Percentiles rank a stretch among this genome's conserved stretches.
Conservation (phyloP, 805 yeast species). For the Groenewaldozyma tartarivorans region DNA sequence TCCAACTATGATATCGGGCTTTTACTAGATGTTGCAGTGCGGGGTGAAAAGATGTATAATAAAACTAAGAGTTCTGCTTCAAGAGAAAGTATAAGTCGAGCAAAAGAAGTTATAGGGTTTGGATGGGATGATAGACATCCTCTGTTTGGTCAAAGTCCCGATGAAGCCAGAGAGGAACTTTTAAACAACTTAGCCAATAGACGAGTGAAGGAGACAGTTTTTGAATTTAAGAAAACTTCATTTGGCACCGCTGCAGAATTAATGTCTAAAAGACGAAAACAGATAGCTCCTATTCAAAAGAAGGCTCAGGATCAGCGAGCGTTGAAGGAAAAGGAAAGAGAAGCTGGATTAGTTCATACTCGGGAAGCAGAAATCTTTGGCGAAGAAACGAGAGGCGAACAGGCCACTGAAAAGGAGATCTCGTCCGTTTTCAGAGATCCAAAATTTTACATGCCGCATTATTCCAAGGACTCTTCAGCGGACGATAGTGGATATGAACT, state of each 20-base stretch:
- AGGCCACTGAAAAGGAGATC: slow-evolving; percentile 29
- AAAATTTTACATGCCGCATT: slow-evolving; percentile 74
- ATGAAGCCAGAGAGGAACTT: slow-evolving; percentile 46
- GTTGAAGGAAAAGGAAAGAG: slow-evolving; percentile 9
- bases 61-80: slow-evolving; percentile 85
- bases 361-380: slow-evolving; percentile 7
- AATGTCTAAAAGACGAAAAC: slow-evolving; percentile 80
- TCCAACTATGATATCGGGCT: slow-evolving; percentile 60
- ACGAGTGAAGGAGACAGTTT: slow-evolving; percentile 77
- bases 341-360: slow-evolving; percentile 6
- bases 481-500: slow-evolving; percentile 70
- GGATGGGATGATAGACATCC: slow-evolving; percentile 87
- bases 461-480: slow-evolving; percentile 69
- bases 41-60: slow-evolving; percentile 82
- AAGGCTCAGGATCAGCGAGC: slow-evolving; percentile 48
- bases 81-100: slow-evolving; percentile 70
- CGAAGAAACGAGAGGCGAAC: not conserved
- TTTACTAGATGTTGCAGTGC: slow-evolving; percentile 59
- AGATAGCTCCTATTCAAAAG: slow-evolving; percentile 79
- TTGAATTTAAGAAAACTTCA: slow-evolving; percentile 59
- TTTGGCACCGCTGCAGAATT: slow-evolving; percentile 42
- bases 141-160: slow-evolving; percentile 34
- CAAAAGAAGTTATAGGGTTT: slow-evolving; percentile 55
- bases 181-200: slow-evolving; percentile 65
- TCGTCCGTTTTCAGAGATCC: slow-evolving; percentile 52